Evolutionary conservation across 2,329 filamentous ascomycete genomes (phyloP), one percentile per base, ranked within the genome.

Genomic region (Amphichorda felina): DNA sequence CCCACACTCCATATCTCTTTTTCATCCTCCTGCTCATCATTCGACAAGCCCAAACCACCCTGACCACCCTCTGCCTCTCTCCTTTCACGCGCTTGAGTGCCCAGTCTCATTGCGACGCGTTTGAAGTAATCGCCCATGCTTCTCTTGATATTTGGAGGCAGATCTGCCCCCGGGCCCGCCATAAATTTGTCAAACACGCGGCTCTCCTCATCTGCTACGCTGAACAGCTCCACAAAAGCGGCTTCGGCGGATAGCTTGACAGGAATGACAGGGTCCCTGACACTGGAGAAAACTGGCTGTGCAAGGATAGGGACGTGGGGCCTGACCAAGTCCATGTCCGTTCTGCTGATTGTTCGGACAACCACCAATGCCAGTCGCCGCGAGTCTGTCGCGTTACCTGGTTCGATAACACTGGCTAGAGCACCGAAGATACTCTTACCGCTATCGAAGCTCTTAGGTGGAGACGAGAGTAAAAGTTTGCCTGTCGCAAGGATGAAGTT

Each of bases 41-140:
- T 87, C 24, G 81, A 83, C 48, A 98, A 56, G 0, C 88, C 88
- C 34, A 96, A 54, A 1, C 87, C 86, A 32, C 88, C 88, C 39
- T 80, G 73, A 7, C 89, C 91, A 41, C 88, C 89, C 54, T 95
- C 88, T 0, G 91, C 91, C 46, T 94, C 88, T 50, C 76, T 82
- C 47, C 91, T 73, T 63, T 98, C 91, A 42, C 86, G 73, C 2
- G 84, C 87, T 56, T 96, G 91, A 14, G 67, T 73, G n/a, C 83
- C 89, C 15, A 96, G 62, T 46, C 88, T 75, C 50, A 89, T 57
- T 2, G 86, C 86, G 43, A 98, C 84, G 29, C 91, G 71, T 69
- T 94, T 94, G 64, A 96, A 96, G 63, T 98, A 98, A 56, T 98
- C 91, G 40, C 79, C 73, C 82, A 98, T 95, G 55, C 81, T 87